Percentiles rank a stretch among this genome's conserved stretches.
phyloP scores from a whole-genome alignment of 2,329 filamentous ascomycete genomes.

The Westerdykella aurantiaca region DNA sequence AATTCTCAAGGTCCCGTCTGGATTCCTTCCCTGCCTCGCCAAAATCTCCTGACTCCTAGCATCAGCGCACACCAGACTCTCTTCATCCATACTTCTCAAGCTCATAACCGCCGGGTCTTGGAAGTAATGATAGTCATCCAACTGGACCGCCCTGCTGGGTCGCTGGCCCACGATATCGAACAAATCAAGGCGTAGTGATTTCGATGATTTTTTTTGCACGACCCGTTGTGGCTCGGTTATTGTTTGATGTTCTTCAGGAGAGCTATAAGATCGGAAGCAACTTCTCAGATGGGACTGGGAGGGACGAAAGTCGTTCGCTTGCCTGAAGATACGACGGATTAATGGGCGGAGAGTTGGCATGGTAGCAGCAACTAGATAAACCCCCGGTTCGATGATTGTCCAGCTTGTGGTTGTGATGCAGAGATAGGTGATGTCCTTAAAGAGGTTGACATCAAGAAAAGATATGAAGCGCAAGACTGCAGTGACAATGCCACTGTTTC shows the following conservation, averaged over 20 bases:
- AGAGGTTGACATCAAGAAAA: conserved; percentile 10
- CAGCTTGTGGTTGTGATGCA: conserved; percentile 10
- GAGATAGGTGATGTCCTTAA: conserved; percentile 12
- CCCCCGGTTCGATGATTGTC: conserved; percentile 17
- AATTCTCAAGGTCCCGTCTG: conserved; percentile 9
- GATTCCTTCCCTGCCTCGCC: conserved; percentile 11
- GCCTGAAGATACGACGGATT: conserved; percentile 5
- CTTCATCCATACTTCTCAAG: conserved; percentile 11
- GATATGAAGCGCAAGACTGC: conserved; percentile 14
- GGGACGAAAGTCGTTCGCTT: neutral
- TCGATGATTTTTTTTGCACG: conserved; percentile 1
- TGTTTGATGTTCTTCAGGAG: too few species aligned
- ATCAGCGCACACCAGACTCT: conserved; percentile 17
- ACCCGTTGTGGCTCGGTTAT: neutral
- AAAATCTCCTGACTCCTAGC: conserved; percentile 11
- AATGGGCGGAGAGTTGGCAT: conserved; percentile 16
- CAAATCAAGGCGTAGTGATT: conserved; percentile 6
- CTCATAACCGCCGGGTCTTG: conserved; percentile 5
- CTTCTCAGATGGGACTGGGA: neutral
- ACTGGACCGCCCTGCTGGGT: conserved; percentile 7
- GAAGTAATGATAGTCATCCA: conserved; percentile 14
- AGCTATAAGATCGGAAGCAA: neutral
- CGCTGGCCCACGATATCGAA: conserved; percentile 8
- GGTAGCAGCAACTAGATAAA: conserved; percentile 15
- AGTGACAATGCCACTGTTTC: conserved; percentile 12